Evolutionary conservation across 2,329 filamentous ascomycete genomes (phyloP), one percentile per base, ranked within the genome.

Genomic region (Ophiobolus disseminans): DNA sequence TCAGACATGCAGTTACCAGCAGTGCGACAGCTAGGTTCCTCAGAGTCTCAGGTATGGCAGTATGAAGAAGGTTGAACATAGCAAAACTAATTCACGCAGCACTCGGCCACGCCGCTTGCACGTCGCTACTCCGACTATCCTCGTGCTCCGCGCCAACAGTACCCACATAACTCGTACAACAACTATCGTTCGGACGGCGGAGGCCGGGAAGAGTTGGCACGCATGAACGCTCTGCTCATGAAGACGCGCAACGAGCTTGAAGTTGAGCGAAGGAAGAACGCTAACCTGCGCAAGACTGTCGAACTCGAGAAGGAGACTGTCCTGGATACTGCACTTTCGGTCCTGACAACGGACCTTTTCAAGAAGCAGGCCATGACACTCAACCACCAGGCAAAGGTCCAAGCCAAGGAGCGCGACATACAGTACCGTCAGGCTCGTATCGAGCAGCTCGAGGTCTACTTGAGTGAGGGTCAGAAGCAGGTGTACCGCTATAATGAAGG

Each of bases 401-500:
- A 57, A 23, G 41, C 53, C 20, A 53, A 52, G 21, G 38, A 56
- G 20, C 47, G 50, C 1, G 51, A 55, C 2, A 25, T 66, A 1
- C 22, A 45, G 0, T 19, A 45, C 4, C 63, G 63, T 1, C 52
- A 60, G 11, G 32, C 45, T 5, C 47, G 34, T 1, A 55, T 64
- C 9, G 23, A 49, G 5, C 56, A 65, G 20, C 5, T 53, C 0
- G 66, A 69, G 23, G 17, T 48, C 0, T 62, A 59, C 23, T 58
- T 68, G 2, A 23, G 51, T 4, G 44, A 52, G 17, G 66, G 66
- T 5, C 63, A 68, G 38, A 62, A 55, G 22, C 58, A 63, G 13
- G 35, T 65, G 4, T 35, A 50, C 9, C 22, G 37, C 16, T 26
- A 55, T 14, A 39, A 55, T 1, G 54, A 58, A 4, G 37, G 14